Evolutionary conservation across 495 filamentous ascomycete genomes (phyloP).

Genomic region (Aspergillus sparsus): DNA sequence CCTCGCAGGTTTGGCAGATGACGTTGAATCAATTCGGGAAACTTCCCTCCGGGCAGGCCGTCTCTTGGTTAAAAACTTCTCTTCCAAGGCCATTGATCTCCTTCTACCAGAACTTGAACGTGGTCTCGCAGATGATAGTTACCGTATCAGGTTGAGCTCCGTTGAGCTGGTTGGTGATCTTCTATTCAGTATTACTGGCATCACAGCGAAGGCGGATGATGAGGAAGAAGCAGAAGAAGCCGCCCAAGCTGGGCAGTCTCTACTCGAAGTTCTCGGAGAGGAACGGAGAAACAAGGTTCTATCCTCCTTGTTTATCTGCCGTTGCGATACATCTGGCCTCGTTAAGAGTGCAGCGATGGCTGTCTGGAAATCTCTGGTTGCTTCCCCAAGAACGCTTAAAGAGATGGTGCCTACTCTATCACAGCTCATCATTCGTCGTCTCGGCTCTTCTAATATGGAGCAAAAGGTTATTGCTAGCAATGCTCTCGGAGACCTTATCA

Average conservation of each 20-base stretch:
- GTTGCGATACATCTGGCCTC: slow-evolving; percentile 91
- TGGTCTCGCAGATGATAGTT: slow-evolving; percentile 90
- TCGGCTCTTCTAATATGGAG: slow-evolving; percentile 95
- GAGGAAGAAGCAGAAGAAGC: slow-evolving; percentile 78
- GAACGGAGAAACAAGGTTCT: slow-evolving; percentile 94
- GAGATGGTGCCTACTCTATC: slow-evolving; percentile 93
- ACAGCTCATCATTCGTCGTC: slow-evolving; percentile 88
- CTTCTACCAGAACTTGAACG: slow-evolving; percentile 93
- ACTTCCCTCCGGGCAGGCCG: slow-evolving; percentile 90
- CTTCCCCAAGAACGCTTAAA: slow-evolving; percentile 88
- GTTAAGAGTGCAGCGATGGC: slow-evolving; percentile 87
- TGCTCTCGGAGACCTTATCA: slow-evolving; percentile 90
- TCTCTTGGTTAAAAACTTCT: slow-evolving; percentile 96
- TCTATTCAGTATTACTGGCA: slow-evolving; percentile 96
- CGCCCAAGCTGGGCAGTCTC: slow-evolving; percentile 81
- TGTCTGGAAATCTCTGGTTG: slow-evolving; percentile 96
- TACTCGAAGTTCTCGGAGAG: slow-evolving; percentile 90
- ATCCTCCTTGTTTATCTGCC: slow-evolving; percentile 94
- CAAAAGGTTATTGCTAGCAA: slow-evolving; percentile 98
- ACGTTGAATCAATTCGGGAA: slow-evolving; percentile 92
- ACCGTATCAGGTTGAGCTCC: slow-evolving; percentile 95
- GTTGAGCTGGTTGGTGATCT: slow-evolving; percentile 96
- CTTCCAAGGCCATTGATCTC: slow-evolving; percentile 88
- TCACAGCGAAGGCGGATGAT: slow-evolving; percentile 77
- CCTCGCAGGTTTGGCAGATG: slow-evolving; percentile 89